Evolutionary conservation across 1,284 basidiomycete genomes (phyloP).

Genomic region (Ceratobasidium sp.): DNA sequence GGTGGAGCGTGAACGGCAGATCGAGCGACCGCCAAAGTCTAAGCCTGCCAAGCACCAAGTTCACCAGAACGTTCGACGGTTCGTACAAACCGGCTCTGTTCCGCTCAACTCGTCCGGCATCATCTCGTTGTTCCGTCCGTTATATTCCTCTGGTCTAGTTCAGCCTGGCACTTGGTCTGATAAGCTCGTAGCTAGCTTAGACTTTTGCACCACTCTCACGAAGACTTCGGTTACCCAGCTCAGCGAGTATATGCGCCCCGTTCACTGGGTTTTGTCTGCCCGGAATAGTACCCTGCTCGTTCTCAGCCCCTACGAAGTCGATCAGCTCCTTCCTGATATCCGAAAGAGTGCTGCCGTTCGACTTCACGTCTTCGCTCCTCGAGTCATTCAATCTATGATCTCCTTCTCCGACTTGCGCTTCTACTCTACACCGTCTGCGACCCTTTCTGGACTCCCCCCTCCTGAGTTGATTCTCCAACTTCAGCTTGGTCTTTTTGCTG

Average conservation of each 20-base stretch:
- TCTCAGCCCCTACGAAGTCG: conserved; percentile 59
- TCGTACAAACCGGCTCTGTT: conserved; percentile 9
- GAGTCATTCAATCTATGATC: conserved; percentile 54
- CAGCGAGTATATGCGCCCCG: conserved; percentile 31
- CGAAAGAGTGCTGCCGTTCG: conserved; percentile 52
- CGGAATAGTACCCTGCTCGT: conserved; percentile 50
- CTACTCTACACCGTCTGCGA: conserved; percentile 45
- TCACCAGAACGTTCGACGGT: not conserved
- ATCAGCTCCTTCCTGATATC: conserved; percentile 57
- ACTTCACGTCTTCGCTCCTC: conserved; percentile 60
- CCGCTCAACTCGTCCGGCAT: not conserved
- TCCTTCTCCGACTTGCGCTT: conserved; percentile 51
- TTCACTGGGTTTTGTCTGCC: conserved; percentile 57
- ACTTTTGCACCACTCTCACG: conserved; percentile 52
- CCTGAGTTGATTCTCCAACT: not conserved
- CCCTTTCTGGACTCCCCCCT: not conserved
- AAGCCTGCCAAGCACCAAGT: conserved; percentile 6
- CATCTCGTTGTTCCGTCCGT: not conserved
- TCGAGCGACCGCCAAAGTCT: conserved; percentile 35
- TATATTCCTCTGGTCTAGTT: not conserved
- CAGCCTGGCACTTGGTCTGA: not conserved
- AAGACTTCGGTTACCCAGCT: not conserved
- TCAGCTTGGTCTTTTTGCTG: conserved; percentile 60
- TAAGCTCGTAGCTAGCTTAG: conserved; percentile 36
- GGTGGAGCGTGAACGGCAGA: conserved; percentile 34